Evolutionary conservation across 208 protist genomes (phyloP).

Genomic region (Trypanosoma scelopori): DNA sequence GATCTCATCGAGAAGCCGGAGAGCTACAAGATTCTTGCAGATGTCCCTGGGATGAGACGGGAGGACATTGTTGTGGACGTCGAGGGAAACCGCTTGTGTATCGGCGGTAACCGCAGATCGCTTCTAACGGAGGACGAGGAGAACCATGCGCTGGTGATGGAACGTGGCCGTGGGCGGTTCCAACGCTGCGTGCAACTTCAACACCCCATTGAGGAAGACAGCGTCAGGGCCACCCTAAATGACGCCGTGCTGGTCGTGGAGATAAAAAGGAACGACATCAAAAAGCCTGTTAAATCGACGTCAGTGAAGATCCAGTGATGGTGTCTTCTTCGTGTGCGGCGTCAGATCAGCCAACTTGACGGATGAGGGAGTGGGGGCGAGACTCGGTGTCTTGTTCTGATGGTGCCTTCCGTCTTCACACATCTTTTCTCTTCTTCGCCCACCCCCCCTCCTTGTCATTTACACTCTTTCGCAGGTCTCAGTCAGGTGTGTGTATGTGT

Average conservation of each 20-base stretch:
- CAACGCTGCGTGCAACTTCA: conserved; percentile 77
- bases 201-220: conserved; percentile 29
- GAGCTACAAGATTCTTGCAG: conserved; percentile 58
- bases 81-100: conserved; percentile 58
- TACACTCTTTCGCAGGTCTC: not conserved
- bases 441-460: conserved; percentile 15
- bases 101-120: conserved; percentile 60
- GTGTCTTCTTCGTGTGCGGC: not conserved
- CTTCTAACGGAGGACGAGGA: conserved; percentile 36
- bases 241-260: conserved; percentile 53
- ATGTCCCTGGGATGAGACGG: conserved; percentile 76
- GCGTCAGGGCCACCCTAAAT: conserved; percentile 54
- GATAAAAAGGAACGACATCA: conserved; percentile 45
- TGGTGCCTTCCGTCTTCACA: not conserved
- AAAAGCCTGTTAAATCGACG: conserved; percentile 9
- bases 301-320: conserved; percentile 53
- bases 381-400: not conserved
- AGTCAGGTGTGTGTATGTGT: not conserved
- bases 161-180: conserved; percentile 67
- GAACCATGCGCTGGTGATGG: conserved; percentile 31
- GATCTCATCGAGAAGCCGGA: conserved; percentile 64
- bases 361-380: not conserved
- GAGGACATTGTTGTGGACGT: conserved; percentile 67
- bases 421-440: not conserved
- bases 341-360: not conserved